Evolutionary conservation across 495 filamentous ascomycete genomes (phyloP).

Genomic region (Trichoderma erinaceum): DNA sequence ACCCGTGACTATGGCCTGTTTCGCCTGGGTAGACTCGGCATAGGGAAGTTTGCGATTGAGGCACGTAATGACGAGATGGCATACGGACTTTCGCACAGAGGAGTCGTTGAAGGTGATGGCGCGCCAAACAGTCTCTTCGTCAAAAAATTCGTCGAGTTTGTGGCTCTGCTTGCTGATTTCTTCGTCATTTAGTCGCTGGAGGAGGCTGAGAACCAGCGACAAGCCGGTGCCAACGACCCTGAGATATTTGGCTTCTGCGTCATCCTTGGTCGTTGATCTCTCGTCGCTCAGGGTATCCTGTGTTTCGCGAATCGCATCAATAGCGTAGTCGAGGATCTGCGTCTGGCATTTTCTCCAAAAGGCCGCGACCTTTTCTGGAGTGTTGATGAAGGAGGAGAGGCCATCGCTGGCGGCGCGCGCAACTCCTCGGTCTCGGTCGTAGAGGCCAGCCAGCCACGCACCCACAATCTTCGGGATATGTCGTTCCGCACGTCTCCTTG

Average conservation of each 20-base stretch:
- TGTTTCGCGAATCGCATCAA: conserved; percentile 72
- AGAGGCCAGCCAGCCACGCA: conserved; percentile 80
- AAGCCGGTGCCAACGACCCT: conserved; percentile 67
- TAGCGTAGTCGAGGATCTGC: conserved; percentile 73
- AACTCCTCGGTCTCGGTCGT: conserved; percentile 74
- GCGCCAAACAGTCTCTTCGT: conserved; percentile 64
- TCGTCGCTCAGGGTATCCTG: conserved; percentile 79
- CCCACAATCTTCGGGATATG: conserved; percentile 70
- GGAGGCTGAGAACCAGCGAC: conserved; percentile 48
- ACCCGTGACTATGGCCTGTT: conserved; percentile 60
- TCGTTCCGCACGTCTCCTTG: conserved; percentile 73
- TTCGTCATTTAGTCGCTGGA: conserved; percentile 39
- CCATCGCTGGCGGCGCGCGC: conserved; percentile 68
- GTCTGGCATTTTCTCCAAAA: conserved; percentile 73
- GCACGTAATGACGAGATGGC: conserved; percentile 56
- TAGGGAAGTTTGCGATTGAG: conserved; percentile 50
- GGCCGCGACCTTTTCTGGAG: conserved; percentile 65
- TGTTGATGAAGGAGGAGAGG: conserved; percentile 63
- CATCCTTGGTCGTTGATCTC: conserved; percentile 73
- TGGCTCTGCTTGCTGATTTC: conserved; percentile 48
- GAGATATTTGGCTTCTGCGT: conserved; percentile 75
- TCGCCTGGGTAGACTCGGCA: conserved; percentile 47
- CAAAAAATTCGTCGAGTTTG: conserved; percentile 51
- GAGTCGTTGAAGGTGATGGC: conserved; percentile 61
- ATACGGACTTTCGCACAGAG: conserved; percentile 63